Conservation (phyloP, 495 filamentous ascomycete species). For the Xylaria cubensis region DNA sequence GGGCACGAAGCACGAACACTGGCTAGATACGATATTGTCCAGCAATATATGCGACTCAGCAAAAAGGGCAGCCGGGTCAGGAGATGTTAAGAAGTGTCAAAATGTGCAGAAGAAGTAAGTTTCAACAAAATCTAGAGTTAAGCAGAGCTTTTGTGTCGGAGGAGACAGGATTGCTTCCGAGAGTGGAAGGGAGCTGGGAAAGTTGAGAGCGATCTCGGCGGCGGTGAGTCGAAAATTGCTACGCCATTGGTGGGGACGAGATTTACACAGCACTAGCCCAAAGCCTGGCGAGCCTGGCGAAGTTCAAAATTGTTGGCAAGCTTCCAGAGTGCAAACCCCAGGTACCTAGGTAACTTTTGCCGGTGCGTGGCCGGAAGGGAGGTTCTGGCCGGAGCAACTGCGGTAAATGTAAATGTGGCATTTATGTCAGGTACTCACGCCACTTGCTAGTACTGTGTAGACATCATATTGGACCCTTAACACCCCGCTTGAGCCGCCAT, state of each 20-base stretch:
- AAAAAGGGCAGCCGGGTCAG: background rate
- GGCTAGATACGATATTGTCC: conserved; percentile 19
- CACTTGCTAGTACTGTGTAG: too few relatives aligned
- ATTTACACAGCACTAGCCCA: background rate
- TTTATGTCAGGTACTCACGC: background rate
- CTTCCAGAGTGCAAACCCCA: too few relatives aligned
- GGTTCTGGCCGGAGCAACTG: conserved; percentile 6
- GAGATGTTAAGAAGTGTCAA: background rate
- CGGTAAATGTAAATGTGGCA: background rate
- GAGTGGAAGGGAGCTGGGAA: conserved; percentile 17
- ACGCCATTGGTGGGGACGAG: conserved; percentile 11
- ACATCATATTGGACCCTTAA: background rate
- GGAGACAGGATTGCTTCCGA: conserved; percentile 1
- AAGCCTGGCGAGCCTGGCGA: background rate
- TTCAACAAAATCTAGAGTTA: conserved; percentile 6
- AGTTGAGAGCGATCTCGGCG: conserved; percentile 21
- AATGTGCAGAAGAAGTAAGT: background rate
- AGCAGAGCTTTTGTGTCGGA: conserved; percentile 22
- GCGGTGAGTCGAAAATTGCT: conserved; percentile 28
- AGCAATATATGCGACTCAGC: conserved; percentile 25
- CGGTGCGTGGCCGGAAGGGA: background rate
- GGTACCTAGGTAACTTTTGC: background rate
- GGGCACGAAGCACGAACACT: background rate
- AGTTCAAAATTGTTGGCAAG: too few relatives aligned
- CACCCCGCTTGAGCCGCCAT: background rate